Evolutionary conservation across 306 rosid genomes (phyloP), one percentile per base, ranked within the genome.

Genomic region (Vigna radiata): DNA sequence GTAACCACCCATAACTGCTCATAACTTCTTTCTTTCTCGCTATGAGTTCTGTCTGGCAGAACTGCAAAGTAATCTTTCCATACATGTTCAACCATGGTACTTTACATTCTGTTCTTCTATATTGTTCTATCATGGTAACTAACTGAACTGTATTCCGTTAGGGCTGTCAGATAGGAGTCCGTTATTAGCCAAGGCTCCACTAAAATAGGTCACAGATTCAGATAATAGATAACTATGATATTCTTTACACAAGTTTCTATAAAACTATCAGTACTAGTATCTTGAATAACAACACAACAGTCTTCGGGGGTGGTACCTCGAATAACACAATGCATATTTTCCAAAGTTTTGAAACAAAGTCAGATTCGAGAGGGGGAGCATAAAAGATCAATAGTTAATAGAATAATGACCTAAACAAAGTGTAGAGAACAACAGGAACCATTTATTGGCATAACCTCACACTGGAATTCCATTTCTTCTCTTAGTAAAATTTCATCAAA

Each of bases 401-500:
- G 39, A 47, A 79, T 36, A 79, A 76, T 58, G 27, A 58, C 79
- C 78, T 70, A 79, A 77, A 82, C 25, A 69, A 77, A 82, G 47
- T 47, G 65, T 46, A 64, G 65, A 72, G 72, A 53, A 77, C 72
- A 68, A 60, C 72, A 54, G 78, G 81, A 33, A 39, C 68, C 73
- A 80, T 61, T 76, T 65, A 80, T 64, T 72, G 72, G 82, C 78
- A 79, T 71, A 79, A 83, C 76, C 77, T 69, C 77, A 61, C 77
- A 61, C 60, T 56, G 79, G 59, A 83, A 70, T 75, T 75, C 75
- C 54, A 27, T 79, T 83, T 79, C 74, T 70, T 74, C 70, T 67
- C 62, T 75, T 55, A 53, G 67, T 62, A 60, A 64, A 84, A 71
- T 58, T 62, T 50, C 80, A 84, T 72, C 79, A 76, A 76, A 72